phyloP scores from a whole-genome alignment of 176 grass and related monocot species.

The Tillandsia fasciculata region DNA sequence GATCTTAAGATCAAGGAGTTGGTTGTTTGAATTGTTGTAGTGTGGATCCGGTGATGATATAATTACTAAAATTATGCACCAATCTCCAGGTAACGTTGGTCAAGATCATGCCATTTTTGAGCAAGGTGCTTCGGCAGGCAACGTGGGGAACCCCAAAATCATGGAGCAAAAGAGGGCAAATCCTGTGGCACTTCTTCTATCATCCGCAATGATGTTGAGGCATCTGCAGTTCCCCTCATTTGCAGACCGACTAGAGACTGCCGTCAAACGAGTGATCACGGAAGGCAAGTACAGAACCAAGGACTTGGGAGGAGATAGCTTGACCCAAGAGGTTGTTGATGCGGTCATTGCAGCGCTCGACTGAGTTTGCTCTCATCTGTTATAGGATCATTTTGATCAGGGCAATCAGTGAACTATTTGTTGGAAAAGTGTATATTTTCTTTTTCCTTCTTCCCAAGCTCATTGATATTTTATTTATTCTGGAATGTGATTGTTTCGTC shows the following conservation, averaged over 20 bases:
- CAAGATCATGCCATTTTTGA: conserved; percentile 92
- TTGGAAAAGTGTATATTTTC: too few relatives aligned
- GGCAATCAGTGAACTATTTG: too few relatives aligned
- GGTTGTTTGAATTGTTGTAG: too few relatives aligned
- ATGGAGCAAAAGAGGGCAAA: conserved; percentile 73
- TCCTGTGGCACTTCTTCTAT: conserved; percentile 75
- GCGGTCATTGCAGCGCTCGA: conserved; percentile 69
- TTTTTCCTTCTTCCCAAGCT: too few relatives aligned
- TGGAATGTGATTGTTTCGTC: too few relatives aligned
- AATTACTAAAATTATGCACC: not conserved
- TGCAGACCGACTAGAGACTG: conserved; percentile 71
- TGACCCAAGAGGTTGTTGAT: conserved; percentile 78
- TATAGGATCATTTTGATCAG: too few relatives aligned
- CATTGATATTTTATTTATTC: too few relatives aligned
- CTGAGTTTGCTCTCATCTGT: conserved; percentile 14
- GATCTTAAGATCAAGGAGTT: too few relatives aligned
- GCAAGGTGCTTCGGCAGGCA: conserved; percentile 96
- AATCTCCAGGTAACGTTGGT: conserved; percentile 69
- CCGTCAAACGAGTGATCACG: conserved; percentile 60
- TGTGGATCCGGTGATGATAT: too few relatives aligned
- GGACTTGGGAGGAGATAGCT: conserved; percentile 72
- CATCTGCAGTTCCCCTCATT: conserved; percentile 90
- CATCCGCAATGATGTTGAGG: conserved; percentile 89
- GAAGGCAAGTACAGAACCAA: conserved; percentile 58
- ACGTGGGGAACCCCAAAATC: conserved; percentile 64